Evolutionary conservation across 2,329 filamentous ascomycete species (phyloP), one percentile per base, ranked within the genome.

Genomic region (Dothideomycetes sp.): DNA sequence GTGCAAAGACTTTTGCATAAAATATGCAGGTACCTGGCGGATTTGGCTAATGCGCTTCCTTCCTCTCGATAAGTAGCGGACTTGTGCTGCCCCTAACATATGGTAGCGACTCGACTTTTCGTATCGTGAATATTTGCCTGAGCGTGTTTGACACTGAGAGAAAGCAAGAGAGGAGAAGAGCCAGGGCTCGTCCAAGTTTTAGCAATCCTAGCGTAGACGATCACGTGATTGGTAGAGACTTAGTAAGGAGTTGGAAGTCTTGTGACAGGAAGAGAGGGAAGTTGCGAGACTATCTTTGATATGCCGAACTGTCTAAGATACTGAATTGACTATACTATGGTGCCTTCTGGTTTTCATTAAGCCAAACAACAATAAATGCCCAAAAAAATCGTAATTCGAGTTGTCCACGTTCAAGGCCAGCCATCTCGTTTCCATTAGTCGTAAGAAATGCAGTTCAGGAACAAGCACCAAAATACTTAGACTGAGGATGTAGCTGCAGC

Each of bases 201-300:
- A 33, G 37, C 15, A 5, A n/a, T 42, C 33, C 33, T 42, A 36
- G 31, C 40, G 40, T 42, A 33, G 15, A 12, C 4, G 3, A 19
- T 42, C 40, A 42, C 25, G 16, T 42, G 40, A 42, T 19, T 42
- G 31, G n/a, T 35, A 29, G 18, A 30, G 24, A 34, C 24, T 42
- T 35, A 42, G 32, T 42, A 42, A 42, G 40, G 35, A 24, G 27
- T 25, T 35, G 32, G n/a, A 32, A 16, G 40, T 42, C 40, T 25
- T 42, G 40, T 42, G 40, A 42, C 38, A 24, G 31, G 27, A 41
- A 29, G 38, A 11, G 18, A 29, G 29, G 19, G 24, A 22, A 13
- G 19, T 25, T 32, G 11, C 15, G 13, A 15, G 32, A 23, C 37
- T 33, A 40, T 32, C 15, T 33, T 27, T 32, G 29, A 13, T 27